Conservation (phyloP, 306 rosid species). For the Cyclanthera cordifolia region DNA sequence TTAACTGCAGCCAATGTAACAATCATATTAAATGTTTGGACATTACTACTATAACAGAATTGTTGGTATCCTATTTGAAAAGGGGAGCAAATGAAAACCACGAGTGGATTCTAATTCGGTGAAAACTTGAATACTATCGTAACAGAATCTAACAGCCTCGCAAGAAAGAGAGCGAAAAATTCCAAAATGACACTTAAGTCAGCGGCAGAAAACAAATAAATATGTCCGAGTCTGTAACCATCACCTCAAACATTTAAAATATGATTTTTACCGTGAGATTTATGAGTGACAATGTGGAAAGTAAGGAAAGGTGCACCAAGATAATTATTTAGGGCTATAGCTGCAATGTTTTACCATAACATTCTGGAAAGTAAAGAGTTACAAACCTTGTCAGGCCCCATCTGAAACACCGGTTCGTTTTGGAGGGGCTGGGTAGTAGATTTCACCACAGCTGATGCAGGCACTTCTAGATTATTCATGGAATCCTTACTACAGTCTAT, state of each 20-base stretch:
- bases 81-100: neutral
- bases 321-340: neutral
- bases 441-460: constrained; percentile 26
- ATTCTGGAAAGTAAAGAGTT: neutral
- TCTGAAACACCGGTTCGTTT: constrained; percentile 45
- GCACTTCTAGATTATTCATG: constrained; percentile 8
- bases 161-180: neutral
- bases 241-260: neutral
- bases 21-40: neutral
- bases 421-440: constrained; percentile 21
- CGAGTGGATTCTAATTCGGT: neutral
- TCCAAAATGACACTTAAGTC: too few relatives aligned
- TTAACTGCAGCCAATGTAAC: neutral
- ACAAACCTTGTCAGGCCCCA: constrained; percentile 81
- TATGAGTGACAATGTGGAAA: neutral
- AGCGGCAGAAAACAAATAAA: neutral
- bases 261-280: neutral
- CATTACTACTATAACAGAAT: neutral
- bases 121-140: neutral
- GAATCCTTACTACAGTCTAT: constrained; percentile 22
- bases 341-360: neutral
- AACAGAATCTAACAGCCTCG: neutral
- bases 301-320: neutral
- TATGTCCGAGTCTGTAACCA: neutral
- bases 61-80: neutral